Conservation (phyloP, 108 stramenopile species). For the Chaetoceros tenuissimus region DNA sequence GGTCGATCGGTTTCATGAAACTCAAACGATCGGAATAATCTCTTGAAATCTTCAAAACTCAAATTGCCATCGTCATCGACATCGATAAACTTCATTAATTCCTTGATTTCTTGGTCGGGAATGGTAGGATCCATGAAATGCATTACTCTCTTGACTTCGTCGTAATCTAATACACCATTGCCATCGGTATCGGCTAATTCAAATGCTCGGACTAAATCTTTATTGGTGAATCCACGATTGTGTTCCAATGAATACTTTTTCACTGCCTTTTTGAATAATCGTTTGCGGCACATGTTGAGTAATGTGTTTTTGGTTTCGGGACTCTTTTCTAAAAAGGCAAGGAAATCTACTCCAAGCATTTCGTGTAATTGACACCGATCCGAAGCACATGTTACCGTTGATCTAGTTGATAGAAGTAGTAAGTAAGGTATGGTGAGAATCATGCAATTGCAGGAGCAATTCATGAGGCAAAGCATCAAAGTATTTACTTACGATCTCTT, state of each 20-base stretch:
- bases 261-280: conserved; percentile 55
- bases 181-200: conserved; percentile 47
- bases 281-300: conserved; percentile 51
- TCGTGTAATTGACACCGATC: conserved; percentile 48
- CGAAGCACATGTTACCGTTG: conserved; percentile 52
- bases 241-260: conserved; percentile 43
- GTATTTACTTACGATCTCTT: conserved; percentile 27
- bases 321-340: conserved; percentile 42
- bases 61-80: conserved; percentile 56
- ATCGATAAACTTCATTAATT: conserved; percentile 49
- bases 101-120: conserved; percentile 46
- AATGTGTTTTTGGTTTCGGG: conserved; percentile 38
- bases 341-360: conserved; percentile 56
- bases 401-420: conserved; percentile 8
- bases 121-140: conserved; percentile 37
- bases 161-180: conserved; percentile 39
- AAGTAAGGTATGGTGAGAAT: background rate
- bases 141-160: conserved; percentile 42
- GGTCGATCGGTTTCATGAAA: background rate
- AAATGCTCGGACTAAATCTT: conserved; percentile 53
- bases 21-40: background rate
- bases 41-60: conserved; percentile 18
- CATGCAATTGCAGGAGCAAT: background rate
- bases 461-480: background rate
- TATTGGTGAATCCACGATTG: conserved; percentile 36